phyloP scores from a whole-genome alignment of 345 rosid genomes.

The Dimocarpus longan region DNA sequence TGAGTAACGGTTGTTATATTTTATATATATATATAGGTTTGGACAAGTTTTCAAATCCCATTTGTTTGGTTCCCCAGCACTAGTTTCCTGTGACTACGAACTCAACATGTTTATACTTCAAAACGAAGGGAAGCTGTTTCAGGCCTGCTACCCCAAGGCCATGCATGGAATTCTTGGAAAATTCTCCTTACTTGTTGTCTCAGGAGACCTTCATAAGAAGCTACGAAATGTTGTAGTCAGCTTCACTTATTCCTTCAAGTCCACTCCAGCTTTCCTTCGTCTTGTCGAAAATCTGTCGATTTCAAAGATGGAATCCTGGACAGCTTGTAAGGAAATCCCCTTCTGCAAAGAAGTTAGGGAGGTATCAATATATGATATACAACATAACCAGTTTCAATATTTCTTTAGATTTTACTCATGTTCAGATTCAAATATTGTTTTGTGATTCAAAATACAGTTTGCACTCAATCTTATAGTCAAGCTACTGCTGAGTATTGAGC shows the following conservation, averaged over 20 bases:
- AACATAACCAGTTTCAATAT: neutral
- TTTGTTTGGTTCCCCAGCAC: slow-evolving; percentile 75
- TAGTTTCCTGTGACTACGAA: slow-evolving; percentile 83
- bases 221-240: slow-evolving; percentile 53
- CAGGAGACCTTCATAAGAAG: slow-evolving; percentile 79
- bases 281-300: slow-evolving; percentile 49
- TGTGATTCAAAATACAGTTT: slow-evolving; percentile 45
- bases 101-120: slow-evolving; percentile 81
- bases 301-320: slow-evolving; percentile 76
- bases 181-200: slow-evolving; percentile 50
- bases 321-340: slow-evolving; percentile 36
- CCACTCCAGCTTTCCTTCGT: slow-evolving; percentile 45
- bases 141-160: slow-evolving; percentile 65
- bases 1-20: neutral
- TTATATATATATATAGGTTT: slow-evolving; percentile 39
- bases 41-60: slow-evolving; percentile 82
- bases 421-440: neutral
- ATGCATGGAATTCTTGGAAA: slow-evolving; percentile 79
- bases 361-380: slow-evolving; percentile 32
- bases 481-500: slow-evolving; percentile 64
- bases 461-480: slow-evolving; percentile 70
- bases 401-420: too few relatives aligned
- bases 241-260: slow-evolving; percentile 55
- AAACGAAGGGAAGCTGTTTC: slow-evolving; percentile 76
- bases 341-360: slow-evolving; percentile 59